phyloP scores from a whole-genome alignment of 1,139 yeast genomes.

The Pichia sp. region DNA sequence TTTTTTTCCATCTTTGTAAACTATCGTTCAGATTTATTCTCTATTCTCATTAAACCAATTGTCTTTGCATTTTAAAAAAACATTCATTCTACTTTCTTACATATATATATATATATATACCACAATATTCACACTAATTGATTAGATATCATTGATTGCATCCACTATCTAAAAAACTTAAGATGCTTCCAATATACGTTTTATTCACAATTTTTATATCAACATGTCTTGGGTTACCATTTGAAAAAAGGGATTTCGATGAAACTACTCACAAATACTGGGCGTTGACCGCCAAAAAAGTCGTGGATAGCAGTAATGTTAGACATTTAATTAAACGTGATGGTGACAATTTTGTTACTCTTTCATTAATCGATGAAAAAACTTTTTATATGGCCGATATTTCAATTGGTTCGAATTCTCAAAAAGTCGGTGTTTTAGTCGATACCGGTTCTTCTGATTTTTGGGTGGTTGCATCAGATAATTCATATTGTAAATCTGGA shows the following conservation, averaged over 20 bases:
- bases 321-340: slow-evolving; percentile 30
- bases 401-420: slow-evolving; percentile 51
- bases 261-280: slow-evolving; percentile 8
- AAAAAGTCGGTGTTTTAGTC: slow-evolving; percentile 46
- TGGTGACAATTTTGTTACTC: slow-evolving; percentile 32
- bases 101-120: too few species aligned
- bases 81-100: too few species aligned
- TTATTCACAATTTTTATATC: neutral
- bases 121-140: too few species aligned
- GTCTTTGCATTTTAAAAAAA: too few species aligned
- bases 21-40: too few species aligned
- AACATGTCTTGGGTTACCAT: neutral
- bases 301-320: neutral
- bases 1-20: too few species aligned
- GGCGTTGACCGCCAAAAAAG: slow-evolving; percentile 8
- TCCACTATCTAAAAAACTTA: too few species aligned
- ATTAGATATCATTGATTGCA: too few species aligned
- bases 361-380: slow-evolving; percentile 39
- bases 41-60: too few species aligned
- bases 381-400: slow-evolving; percentile 47
- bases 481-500: slow-evolving; percentile 26
- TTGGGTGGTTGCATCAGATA: slow-evolving; percentile 43
- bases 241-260: neutral
- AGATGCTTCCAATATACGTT: slow-evolving; percentile 3
- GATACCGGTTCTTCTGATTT: slow-evolving; percentile 70